Base-by-base conservation (phyloP, 2,329 filamentous ascomycete species). In the Monosporascus sp. region DNA sequence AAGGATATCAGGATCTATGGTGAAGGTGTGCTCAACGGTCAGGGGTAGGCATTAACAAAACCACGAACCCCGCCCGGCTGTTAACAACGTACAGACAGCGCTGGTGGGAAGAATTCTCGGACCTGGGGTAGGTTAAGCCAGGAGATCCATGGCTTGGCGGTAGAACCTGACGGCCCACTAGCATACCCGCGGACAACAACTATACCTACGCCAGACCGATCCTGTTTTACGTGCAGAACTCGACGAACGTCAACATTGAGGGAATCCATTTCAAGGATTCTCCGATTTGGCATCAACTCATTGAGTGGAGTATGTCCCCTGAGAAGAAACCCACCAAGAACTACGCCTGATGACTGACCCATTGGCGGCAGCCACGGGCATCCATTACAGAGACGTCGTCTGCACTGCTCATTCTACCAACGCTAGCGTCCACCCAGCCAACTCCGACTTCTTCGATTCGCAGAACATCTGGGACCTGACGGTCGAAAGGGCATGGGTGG, bases 361-460 rank as follows among this genome's bases (percentile, higher is more conserved):
- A 31, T 31, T 11, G 27, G 9, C 27, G 3, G 9, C 27, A 31
- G 27, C 27, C 44, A 69, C 81, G 62, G 77, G 81, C 54, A 68
- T 83, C 48, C 71, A 73, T 3, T 81, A 80, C 52, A 75, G 77
- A 38, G 71, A 82, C 52, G 72, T 84, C 6, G 72, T 76, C 22
- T 79, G 81, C 49, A 80, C 81, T 9, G 77, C 79, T 0, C 68
- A 73, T n/a, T 82, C 79, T n/a, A 72, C 72, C 47, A 73, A 74
- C 9, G 63, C 67, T 5, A 68, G 71, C 44, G 63, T 70, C 7
- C 69, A 76, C 1, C 79, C 82, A 4, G 81, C 81, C 61, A 85
- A 85, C 64, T 83, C 80, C 0, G 82, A 85, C 56, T 83, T 83
- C 42, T 83, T 84, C 65, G 82, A 85, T 68, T 79, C 79, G 0